Conservation (phyloP, 1,139 yeast species). For the Hanseniaspora uvarum region DNA sequence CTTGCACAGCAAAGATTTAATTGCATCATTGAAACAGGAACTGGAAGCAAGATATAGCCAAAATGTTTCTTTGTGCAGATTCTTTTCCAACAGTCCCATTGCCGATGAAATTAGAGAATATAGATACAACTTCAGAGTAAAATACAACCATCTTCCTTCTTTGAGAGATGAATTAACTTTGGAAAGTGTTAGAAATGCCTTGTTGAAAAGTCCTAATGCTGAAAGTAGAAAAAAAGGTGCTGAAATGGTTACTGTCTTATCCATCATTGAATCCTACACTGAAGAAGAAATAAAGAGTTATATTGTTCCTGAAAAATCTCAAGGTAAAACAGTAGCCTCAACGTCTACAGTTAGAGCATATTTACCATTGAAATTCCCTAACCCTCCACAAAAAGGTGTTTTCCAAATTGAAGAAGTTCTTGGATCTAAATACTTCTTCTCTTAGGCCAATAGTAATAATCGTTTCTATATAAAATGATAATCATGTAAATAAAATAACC, state of each 20-base stretch:
- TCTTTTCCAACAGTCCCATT: slow-evolving; percentile 46
- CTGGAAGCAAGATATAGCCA: slow-evolving; percentile 71
- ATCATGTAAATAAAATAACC: background rate
- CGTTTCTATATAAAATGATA: background rate
- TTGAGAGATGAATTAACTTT: slow-evolving; percentile 63
- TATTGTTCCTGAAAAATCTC: slow-evolving; percentile 28
- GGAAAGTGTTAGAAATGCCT: slow-evolving; percentile 53
- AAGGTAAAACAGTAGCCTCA: slow-evolving; percentile 22
- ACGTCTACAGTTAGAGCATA: slow-evolving; percentile 32
- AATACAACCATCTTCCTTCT: slow-evolving; percentile 49
- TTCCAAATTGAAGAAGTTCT: slow-evolving; percentile 68
- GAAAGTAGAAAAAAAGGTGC: slow-evolving; percentile 43
- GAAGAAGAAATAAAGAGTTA: slow-evolving; percentile 25
- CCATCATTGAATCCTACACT: slow-evolving; percentile 39
- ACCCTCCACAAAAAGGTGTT: slow-evolving; percentile 69
- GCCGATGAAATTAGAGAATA: slow-evolving; percentile 44
- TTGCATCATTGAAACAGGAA: slow-evolving; percentile 62
- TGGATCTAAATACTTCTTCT: slow-evolving; percentile 72
- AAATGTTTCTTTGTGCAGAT: slow-evolving; percentile 49
- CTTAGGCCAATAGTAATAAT: slow-evolving; percentile 20
- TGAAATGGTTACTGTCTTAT: slow-evolving; percentile 62
- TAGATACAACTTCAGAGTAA: slow-evolving; percentile 41
- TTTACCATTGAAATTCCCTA: slow-evolving; percentile 62
- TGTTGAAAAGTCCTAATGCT: slow-evolving; percentile 47
- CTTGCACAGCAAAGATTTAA: slow-evolving; percentile 63